Evolutionary conservation across 495 filamentous ascomycete species (phyloP).

Genomic region (Xylaria longipes): DNA sequence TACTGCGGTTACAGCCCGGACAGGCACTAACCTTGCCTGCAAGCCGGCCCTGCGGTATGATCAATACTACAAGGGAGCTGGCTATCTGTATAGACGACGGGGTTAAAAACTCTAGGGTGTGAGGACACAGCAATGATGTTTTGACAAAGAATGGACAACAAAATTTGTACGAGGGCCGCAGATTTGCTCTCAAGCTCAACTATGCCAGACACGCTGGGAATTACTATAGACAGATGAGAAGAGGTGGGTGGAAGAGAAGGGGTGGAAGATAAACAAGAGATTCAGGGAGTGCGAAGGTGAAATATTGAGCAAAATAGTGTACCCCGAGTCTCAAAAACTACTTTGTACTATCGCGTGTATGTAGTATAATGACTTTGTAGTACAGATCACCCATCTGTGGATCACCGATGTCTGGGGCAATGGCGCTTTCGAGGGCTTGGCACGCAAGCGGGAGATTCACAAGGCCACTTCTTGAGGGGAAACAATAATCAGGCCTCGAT

Average conservation of each 20-base stretch:
- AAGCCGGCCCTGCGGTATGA: conserved; percentile 10
- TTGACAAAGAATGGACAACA: conserved; percentile 21
- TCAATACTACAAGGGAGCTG: conserved; percentile 10
- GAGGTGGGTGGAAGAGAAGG: neutral
- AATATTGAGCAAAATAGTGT: conserved; percentile 17
- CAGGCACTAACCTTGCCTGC: conserved; percentile 24
- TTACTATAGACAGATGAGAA: conserved; percentile 9
- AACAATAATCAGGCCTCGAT: neutral
- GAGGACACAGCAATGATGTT: neutral
- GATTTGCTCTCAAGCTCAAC: conserved; percentile 7
- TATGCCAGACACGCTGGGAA: conserved; percentile 8
- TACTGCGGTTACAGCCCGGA: neutral
- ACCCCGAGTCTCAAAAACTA: neutral
- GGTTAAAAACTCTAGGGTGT: neutral
- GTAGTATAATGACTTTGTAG: conserved; percentile 30
- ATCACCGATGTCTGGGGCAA: conserved; percentile 22
- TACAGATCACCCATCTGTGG: conserved; percentile 41
- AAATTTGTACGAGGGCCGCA: conserved; percentile 22
- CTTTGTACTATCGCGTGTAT: neutral
- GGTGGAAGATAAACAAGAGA: neutral
- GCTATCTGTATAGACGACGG: conserved; percentile 8
- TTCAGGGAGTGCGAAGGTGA: conserved; percentile 15
- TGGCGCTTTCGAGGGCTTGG: conserved; percentile 16
- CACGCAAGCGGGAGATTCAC: conserved; percentile 12
- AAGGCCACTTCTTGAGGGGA: conserved; percentile 12